Base-by-base conservation (phyloP, 2,329 filamentous ascomycete species). In the Botrytis squamosa region DNA sequence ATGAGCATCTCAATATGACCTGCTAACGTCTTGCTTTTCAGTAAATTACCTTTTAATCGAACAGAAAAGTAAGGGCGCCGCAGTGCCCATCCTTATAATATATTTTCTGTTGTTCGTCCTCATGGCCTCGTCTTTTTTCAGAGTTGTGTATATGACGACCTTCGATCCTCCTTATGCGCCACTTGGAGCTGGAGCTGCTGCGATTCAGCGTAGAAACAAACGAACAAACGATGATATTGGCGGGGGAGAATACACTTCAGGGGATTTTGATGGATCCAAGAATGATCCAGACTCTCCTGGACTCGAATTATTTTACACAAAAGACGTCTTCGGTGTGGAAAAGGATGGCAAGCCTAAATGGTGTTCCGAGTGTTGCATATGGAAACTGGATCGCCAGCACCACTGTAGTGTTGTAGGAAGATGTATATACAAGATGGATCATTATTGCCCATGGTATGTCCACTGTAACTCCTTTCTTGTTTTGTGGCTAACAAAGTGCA, bases 381-480 rank as follows among this genome's bases (percentile, higher is more conserved):
- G 93, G 89, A 98, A 98, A 82, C 90, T 92, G 0, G 95, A 98
- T 80, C 88, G 95, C 5, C 88, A 92, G 3, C 94, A 97, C 81
- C 95, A 98, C 82, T 97, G 92, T 80, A 91, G 91, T 70, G 93
- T 97, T 80, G 67, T 70, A 38, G 71, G 70, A 22, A 64, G 70
- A 74, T 74, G 73, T 62, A 69, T 73, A 33, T 73, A 73, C 70
- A 73, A 96, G 79, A 96, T 98, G 92, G 95, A 98, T 76, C 95
- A 98, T 80, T 96, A 95, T 79, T 99, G 96, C 80, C 96, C 95
- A 0, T 98, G 90, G 89, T 86, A 81, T 74, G 79, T 78, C 18
- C 33, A 25, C 70, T 38, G 29, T 29, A 6, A 16, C 29, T 36
- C 9, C 38, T 38, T 59, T 12, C 52, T 25, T 40, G 14, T 29